Conservation (phyloP, 345 rosid genomes). For the Kernera saxatilis region DNA sequence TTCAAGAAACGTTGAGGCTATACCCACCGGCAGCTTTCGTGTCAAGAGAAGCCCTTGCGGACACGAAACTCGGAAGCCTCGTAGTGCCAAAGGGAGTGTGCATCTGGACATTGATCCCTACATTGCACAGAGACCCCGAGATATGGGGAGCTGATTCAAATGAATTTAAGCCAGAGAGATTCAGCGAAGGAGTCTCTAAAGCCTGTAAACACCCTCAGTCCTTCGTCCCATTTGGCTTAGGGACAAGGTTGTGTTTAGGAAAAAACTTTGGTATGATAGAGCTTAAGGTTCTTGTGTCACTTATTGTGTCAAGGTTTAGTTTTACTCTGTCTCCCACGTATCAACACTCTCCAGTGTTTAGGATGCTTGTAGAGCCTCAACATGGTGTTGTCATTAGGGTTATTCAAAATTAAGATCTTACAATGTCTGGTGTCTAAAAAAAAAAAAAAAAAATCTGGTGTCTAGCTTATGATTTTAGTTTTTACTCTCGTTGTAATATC, state of each 20-base stretch:
- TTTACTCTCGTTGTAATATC: background rate
- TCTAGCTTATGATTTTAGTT: background rate
- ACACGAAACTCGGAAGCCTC: constrained; percentile 48
- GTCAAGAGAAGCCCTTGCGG: constrained; percentile 61
- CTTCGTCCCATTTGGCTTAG: constrained; percentile 68
- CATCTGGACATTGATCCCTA: constrained; percentile 52
- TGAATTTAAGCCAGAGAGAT: constrained; percentile 71
- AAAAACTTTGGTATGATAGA: constrained; percentile 67
- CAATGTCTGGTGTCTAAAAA: background rate
- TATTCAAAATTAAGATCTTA: background rate
- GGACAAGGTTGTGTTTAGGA: constrained; percentile 71
- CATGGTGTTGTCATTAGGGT: constrained; percentile 51
- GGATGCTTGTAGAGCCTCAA: constrained; percentile 73
- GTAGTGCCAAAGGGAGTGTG: constrained; percentile 53
- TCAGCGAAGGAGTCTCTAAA: constrained; percentile 54
- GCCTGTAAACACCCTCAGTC: constrained; percentile 71
- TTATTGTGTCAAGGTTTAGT: constrained; percentile 59
- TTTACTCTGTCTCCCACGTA: constrained; percentile 62
- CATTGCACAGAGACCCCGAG: constrained; percentile 56
- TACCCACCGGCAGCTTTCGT: constrained; percentile 67
- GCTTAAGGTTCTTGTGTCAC: constrained; percentile 49
- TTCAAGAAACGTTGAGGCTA: constrained; percentile 57
- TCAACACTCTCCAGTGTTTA: constrained; percentile 55
- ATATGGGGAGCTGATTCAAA: constrained; percentile 71
- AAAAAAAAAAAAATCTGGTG: no score